Evolutionary conservation across 2,329 filamentous ascomycete species (phyloP).

Genomic region (Cytospora schulzeri): DNA sequence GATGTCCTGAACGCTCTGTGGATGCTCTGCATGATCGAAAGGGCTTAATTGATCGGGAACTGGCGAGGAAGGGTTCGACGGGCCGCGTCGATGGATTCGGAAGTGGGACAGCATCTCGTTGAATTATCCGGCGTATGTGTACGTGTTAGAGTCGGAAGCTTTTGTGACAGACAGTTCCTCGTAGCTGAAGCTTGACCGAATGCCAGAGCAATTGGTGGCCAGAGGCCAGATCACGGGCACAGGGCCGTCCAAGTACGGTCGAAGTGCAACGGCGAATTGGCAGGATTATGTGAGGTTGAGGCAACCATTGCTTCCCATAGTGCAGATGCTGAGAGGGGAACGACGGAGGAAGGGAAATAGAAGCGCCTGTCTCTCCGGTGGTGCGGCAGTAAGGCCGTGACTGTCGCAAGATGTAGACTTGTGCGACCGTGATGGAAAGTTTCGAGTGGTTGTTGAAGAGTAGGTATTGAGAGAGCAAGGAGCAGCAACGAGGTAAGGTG

Average conservation of each 20-base stretch:
- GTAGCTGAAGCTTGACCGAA: constrained; percentile 6
- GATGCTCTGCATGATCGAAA: constrained; percentile 45
- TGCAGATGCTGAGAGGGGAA: neutral
- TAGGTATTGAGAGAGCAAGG: too few species aligned
- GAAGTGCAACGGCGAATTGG: constrained; percentile 12
- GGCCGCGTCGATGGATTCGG: constrained; percentile 60
- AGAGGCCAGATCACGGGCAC: constrained; percentile 17
- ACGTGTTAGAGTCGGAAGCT: neutral
- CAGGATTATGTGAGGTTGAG: neutral
- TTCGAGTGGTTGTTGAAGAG: neutral
- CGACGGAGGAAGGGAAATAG: neutral
- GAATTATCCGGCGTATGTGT: constrained; percentile 7
- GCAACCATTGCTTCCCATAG: constrained; percentile 24
- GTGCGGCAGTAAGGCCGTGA: neutral
- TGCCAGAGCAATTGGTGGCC: constrained; percentile 10
- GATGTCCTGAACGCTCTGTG: constrained; percentile 46
- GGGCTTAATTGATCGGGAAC: constrained; percentile 47
- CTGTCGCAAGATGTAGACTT: neutral
- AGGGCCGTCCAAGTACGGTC: constrained; percentile 13
- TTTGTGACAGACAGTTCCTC: neutral
- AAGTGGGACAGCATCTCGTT: constrained; percentile 36
- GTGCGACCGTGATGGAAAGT: neutral
- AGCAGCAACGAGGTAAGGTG: neutral
- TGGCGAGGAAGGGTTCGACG: constrained; percentile 59
- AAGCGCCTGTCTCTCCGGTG: neutral